phyloP scores from a whole-genome alignment of 2,329 filamentous ascomycete genomes.

The Parastagonospora avenae region DNA sequence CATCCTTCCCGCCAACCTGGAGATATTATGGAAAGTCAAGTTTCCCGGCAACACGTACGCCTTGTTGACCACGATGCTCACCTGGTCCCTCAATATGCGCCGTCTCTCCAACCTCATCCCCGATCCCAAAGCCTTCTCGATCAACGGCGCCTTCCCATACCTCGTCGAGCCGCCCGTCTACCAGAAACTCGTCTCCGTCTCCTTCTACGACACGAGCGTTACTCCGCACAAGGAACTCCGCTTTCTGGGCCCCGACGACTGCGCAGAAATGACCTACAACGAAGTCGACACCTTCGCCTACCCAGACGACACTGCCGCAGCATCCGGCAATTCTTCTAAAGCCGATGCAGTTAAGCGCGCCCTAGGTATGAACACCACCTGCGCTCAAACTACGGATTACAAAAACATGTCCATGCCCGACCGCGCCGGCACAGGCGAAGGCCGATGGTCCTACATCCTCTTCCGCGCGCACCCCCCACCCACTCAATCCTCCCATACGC shows the following conservation, averaged over 20 bases:
- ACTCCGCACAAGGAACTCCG: conserved; percentile 22
- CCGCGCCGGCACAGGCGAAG: conserved; percentile 12
- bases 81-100: conserved; percentile 24
- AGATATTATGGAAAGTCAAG: conserved; percentile 3
- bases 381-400: neutral
- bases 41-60: conserved; percentile 23
- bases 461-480: conserved; percentile 4
- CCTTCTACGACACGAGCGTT: conserved; percentile 26
- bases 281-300: conserved; percentile 29
- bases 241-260: conserved; percentile 25
- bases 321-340: neutral
- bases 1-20: conserved; percentile 5
- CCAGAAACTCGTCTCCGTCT: conserved; percentile 17
- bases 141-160: conserved; percentile 24
- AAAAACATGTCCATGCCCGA: conserved; percentile 2
- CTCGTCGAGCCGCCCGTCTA: conserved; percentile 13
- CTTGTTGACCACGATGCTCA: conserved; percentile 21
- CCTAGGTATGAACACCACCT: neutral
- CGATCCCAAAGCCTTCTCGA: conserved; percentile 12
- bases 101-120: conserved; percentile 10
- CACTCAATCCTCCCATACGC: neutral
- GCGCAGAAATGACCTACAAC: conserved; percentile 16
- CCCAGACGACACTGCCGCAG: neutral
- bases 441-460: conserved; percentile 22
- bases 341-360: conserved; percentile 1